Conservation (phyloP, 192 early-diverging fungal genomes). For the Podochytrium sp. region DNA sequence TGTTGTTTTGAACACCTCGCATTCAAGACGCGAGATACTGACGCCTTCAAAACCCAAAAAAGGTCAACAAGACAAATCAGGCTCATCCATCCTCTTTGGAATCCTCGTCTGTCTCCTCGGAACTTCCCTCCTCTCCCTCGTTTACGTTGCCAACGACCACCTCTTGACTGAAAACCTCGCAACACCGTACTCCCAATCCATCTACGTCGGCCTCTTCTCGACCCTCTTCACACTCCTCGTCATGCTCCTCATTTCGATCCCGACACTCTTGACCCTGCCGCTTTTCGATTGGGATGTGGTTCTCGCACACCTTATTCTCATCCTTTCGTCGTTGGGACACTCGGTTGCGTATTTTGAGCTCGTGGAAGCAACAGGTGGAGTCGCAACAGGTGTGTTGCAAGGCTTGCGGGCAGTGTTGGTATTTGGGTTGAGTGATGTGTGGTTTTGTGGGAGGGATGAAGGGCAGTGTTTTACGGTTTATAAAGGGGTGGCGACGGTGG, state of each 20-base stretch:
- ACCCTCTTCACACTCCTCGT: slow-evolving; percentile 31
- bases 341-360: slow-evolving; percentile 51
- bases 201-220: slow-evolving; percentile 50
- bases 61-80: slow-evolving; percentile 11
- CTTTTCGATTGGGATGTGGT: slow-evolving; percentile 38
- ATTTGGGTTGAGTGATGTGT: slow-evolving; percentile 43
- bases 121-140: slow-evolving; percentile 45
- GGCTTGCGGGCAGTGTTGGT: slow-evolving; percentile 51
- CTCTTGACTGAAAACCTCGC: slow-evolving; percentile 16
- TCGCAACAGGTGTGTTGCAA: slow-evolving; percentile 55
- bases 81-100: slow-evolving; percentile 28
- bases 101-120: slow-evolving; percentile 46
- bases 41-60: no score
- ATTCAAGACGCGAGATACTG: not conserved
- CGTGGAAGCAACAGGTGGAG: slow-evolving; percentile 48
- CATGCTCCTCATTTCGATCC: slow-evolving; percentile 41
- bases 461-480: slow-evolving; percentile 44
- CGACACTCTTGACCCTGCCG: slow-evolving; percentile 35
- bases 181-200: slow-evolving; percentile 43
- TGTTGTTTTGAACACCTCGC: no score
- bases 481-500: slow-evolving; percentile 46
- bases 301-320: slow-evolving; percentile 35
- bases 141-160: slow-evolving; percentile 52
- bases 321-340: slow-evolving; percentile 44
- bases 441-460: slow-evolving; percentile 45